phyloP scores from a whole-genome alignment of 192 early-diverging fungal species.

The Entomortierella beljakovae region DNA sequence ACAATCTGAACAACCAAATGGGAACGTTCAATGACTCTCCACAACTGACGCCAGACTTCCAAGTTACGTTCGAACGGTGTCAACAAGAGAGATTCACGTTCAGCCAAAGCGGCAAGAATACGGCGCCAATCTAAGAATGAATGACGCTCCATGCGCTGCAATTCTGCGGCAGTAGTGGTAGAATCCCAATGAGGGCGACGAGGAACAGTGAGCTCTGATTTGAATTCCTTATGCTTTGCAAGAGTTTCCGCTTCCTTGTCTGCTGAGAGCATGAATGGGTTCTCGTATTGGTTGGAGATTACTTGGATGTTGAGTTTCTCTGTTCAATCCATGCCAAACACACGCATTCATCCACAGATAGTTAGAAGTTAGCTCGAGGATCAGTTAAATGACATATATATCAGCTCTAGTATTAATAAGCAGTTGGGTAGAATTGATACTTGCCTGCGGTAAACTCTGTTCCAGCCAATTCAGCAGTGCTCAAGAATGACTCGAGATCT shows the following conservation, averaged over 20 bases:
- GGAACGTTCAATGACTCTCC: conserved; percentile 98
- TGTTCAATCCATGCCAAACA: conserved; percentile 27
- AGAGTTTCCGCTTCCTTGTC: conserved; percentile 84
- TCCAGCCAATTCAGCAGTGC: conserved; percentile 93
- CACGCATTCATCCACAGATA: no score
- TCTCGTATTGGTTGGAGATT: conserved; percentile 73
- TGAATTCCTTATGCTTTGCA: conserved; percentile 80
- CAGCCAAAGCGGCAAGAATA: conserved; percentile 88
- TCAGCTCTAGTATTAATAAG: no score
- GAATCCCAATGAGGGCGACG: conserved; percentile 90
- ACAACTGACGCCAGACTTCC: conserved; percentile 99
- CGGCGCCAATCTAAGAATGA: conserved; percentile 95
- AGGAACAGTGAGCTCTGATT: conserved; percentile 84
- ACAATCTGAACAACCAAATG: conserved; percentile 98
- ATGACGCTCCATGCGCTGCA: conserved; percentile 86
- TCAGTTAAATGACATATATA: not conserved
- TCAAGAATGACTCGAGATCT: conserved; percentile 96
- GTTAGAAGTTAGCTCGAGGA: not conserved
- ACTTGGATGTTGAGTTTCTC: conserved; percentile 89
- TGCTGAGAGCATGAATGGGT: conserved; percentile 85
- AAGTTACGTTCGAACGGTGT: conserved; percentile 99
- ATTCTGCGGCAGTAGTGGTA: conserved; percentile 81
- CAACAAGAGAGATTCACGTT: conserved; percentile 91
- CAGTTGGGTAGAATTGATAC: not conserved
- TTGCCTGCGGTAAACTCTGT: conserved; percentile 91